A percentile compares a stretch with the other conserved stretches of the same genome.
Conservation (phyloP, 176 grass and related monocot genomes). For the Rhynchospora breviuscula region DNA sequence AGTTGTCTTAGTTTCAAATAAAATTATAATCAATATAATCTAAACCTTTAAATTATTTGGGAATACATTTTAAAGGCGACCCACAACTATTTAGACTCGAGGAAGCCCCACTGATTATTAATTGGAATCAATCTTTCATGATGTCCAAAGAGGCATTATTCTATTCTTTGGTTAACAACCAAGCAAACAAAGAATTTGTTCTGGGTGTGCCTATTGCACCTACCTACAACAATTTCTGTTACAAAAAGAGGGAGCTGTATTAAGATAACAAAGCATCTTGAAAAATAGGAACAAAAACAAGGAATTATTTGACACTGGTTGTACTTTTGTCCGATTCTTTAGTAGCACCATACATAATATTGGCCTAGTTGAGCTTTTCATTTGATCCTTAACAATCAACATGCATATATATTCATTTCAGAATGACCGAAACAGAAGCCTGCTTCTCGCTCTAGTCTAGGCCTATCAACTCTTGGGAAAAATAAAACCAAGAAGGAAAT, state of each 20-base stretch:
- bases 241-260: slow-evolving; percentile 7
- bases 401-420: neutral
- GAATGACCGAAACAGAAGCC: neutral
- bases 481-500: too few relatives aligned
- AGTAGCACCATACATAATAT: neutral
- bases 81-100: neutral
- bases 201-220: slow-evolving; percentile 18
- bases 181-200: slow-evolving; percentile 27
- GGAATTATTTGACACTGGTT: neutral
- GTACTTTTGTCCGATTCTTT: neutral
- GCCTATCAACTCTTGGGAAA: too few relatives aligned
- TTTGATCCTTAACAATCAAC: neutral
- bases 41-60: neutral
- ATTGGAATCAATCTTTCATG: slow-evolving; percentile 1
- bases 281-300: slow-evolving; percentile 3
- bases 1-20: neutral
- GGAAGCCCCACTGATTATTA: slow-evolving; percentile 1
- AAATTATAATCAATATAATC: neutral
- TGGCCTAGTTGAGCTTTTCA: slow-evolving; percentile 1
- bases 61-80: neutral
- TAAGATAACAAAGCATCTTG: slow-evolving; percentile 9
- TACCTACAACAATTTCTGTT: slow-evolving; percentile 4
- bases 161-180: neutral
- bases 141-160: neutral
- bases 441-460: neutral